Conservation (phyloP, 2,329 filamentous ascomycete species). For the Fusarium sp. region DNA sequence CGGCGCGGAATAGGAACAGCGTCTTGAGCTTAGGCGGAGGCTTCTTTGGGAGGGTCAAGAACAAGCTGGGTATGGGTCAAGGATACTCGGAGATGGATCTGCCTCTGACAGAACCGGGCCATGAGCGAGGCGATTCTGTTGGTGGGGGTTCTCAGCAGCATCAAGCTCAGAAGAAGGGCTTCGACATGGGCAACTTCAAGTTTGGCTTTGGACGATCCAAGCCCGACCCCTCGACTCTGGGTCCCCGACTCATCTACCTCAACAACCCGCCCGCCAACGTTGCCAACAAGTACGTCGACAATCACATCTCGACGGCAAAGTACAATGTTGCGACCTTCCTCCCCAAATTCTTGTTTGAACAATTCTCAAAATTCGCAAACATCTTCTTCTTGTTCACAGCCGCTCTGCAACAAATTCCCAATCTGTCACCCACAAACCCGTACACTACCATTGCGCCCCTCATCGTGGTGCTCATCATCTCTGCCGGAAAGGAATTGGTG, state of each 20-base stretch:
- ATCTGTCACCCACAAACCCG: constrained; percentile 92
- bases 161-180: constrained; percentile 56
- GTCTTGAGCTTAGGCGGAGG: constrained; percentile 89
- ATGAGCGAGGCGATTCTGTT: constrained; percentile 53
- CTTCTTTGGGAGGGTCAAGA: constrained; percentile 87
- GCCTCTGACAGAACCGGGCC: constrained; percentile 82
- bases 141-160: constrained; percentile 57
- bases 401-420: constrained; percentile 92
- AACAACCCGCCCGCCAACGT: constrained; percentile 96
- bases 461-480: constrained; percentile 90
- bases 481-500: constrained; percentile 91
- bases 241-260: constrained; percentile 91
- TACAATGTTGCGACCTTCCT: constrained; percentile 95
- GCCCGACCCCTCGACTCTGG: constrained; percentile 88
- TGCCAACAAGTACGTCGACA: constrained; percentile 91
- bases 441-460: constrained; percentile 98
- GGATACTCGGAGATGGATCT: constrained; percentile 98
- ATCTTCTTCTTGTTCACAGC: constrained; percentile 99
- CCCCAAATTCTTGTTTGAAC: constrained; percentile 96
- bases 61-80: constrained; percentile 87
- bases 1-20: constrained; percentile 85
- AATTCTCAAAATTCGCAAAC: constrained; percentile 99
- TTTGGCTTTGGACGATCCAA: constrained; percentile 90
- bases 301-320: constrained; percentile 97
- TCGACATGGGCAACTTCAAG: constrained; percentile 83